Base-by-base conservation (phyloP, 352 stramenopile species). In the Blastocystis sp. region DNA sequence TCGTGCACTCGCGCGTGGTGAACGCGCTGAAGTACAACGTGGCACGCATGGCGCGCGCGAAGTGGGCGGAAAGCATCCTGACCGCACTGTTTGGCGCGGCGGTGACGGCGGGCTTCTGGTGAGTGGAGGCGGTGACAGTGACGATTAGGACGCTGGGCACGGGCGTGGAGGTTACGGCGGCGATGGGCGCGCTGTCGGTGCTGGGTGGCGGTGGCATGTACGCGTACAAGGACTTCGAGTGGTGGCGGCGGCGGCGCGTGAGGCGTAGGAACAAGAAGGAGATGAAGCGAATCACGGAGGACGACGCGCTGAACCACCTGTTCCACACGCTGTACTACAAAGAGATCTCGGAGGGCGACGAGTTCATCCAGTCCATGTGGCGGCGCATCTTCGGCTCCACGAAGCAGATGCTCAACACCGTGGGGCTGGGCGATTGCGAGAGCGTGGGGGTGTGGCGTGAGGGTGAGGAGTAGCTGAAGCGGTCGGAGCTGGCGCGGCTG, bases 331-430 rank as follows among this genome's bases (percentile, higher is more conserved):
- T 94, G 1, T 98, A 99, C 90, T 92, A 94, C 2, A 93, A 93
- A 60, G 93, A 98, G 91, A 91, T 99, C n/a, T 94, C 93, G 19
- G 96, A 98, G 74, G 94, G 94, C 70, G 96, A 99, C 89, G 96
- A 99, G 91, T 98, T 97, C 89, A 94, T 97, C 67, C 90, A 96
- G 34, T 95, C 93, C 19, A 89, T 96, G n/a, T 98, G 95, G 95
- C 94, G 95, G 87, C 93, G 94, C 62, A 94, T 97, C 88, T 89
- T 93, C 19, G 92, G 93, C 14, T 91, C 91, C 21, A 90, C 97
- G 1, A 76, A 92, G 71, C 90, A 96, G 9, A 93, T 93, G 28
- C 89, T 96, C 53, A 91, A 94, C 82, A 96, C 94, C 48, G 89
- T 96, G 2, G 93, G 93, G 19, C 92, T 96, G 2, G n/a, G 66